Evolutionary conservation across 805 yeast genomes (phyloP).

Genomic region (Yamadazyma sp.): DNA sequence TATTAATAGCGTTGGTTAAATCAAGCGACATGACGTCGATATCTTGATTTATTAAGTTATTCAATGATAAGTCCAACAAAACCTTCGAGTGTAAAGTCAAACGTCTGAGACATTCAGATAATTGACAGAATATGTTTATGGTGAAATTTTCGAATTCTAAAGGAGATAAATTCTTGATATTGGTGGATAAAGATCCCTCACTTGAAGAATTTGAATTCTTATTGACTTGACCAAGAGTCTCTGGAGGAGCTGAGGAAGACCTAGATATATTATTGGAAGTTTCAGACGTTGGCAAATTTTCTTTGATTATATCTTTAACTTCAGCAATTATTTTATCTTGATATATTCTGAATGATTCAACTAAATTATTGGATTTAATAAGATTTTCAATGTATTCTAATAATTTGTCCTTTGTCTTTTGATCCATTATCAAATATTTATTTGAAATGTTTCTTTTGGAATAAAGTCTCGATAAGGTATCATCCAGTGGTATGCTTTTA

Average conservation of each 20-base stretch:
- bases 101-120: slow-evolving; percentile 72
- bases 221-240: slow-evolving; percentile 6
- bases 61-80: slow-evolving; percentile 63
- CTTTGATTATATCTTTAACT: slow-evolving; percentile 67
- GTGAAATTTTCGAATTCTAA: slow-evolving; percentile 74
- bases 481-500: slow-evolving; percentile 43
- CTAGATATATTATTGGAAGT: slow-evolving; percentile 25
- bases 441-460: slow-evolving; percentile 26
- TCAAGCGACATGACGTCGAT: slow-evolving; percentile 59
- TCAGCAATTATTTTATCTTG: slow-evolving; percentile 69
- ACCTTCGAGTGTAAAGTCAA: slow-evolving; percentile 76
- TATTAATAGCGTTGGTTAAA: slow-evolving; percentile 60
- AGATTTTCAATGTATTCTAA: slow-evolving; percentile 52
- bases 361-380: slow-evolving; percentile 57
- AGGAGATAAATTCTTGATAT: slow-evolving; percentile 65
- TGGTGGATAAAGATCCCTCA: slow-evolving; percentile 23
- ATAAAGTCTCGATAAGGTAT: slow-evolving; percentile 51
- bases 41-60: slow-evolving; percentile 20
- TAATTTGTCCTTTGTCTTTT: slow-evolving; percentile 42
- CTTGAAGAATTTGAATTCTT: not conserved
- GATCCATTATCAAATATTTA: slow-evolving; percentile 36
- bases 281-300: slow-evolving; percentile 50
- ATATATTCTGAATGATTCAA: slow-evolving; percentile 59
- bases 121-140: slow-evolving; percentile 52
- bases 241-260: slow-evolving; percentile 26